These are phyloP conservation scores for Cardiosporidium cionae DNA, from an alignment of 169 alveolate genomes.

Conservation along the genomic window DNA sequence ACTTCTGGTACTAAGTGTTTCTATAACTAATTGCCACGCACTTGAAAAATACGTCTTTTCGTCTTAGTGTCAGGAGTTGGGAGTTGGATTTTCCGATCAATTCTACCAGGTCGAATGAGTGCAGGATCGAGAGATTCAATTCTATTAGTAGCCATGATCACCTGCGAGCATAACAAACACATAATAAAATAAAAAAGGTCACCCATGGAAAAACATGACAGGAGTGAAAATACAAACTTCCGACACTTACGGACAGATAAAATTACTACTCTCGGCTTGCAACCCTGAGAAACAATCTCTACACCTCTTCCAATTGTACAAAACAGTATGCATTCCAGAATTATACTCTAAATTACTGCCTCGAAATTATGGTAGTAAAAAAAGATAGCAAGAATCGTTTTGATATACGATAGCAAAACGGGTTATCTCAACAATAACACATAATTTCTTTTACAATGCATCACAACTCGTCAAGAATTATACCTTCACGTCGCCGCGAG, in stretches of 20 bases:
- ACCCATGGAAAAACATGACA: not conserved
- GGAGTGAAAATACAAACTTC: not conserved
- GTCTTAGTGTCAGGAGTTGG: conserved; percentile 88
- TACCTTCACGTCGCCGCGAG: conserved; percentile 93
- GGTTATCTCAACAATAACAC: not conserved
- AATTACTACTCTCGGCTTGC: too few relatives aligned
- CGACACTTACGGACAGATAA: not conserved
- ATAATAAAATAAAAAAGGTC: not conserved
- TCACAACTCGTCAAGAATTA: too few relatives aligned
- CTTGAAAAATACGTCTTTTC: conserved; percentile 55
- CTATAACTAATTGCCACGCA: not conserved
- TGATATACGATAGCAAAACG: not conserved
- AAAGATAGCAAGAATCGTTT: too few relatives aligned
- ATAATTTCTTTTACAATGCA: too few relatives aligned
- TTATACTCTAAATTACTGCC: too few relatives aligned
- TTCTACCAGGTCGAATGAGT: conserved; percentile 98
- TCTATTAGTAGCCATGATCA: conserved; percentile 95
- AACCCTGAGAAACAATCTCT: too few relatives aligned
- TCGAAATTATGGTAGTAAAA: too few relatives aligned
- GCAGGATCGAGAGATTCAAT: conserved; percentile 98
- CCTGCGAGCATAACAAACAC: conserved; percentile 41
- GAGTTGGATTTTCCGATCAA: conserved; percentile 97
- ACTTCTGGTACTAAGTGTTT: conserved; percentile 84
- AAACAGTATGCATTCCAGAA: too few relatives aligned
- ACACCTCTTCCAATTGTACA: too few relatives aligned